These are phyloP conservation scores for Hyaloperonospora brassicae DNA, from an alignment of 352 stramenopile genomes.

Conservation along the genomic window DNA sequence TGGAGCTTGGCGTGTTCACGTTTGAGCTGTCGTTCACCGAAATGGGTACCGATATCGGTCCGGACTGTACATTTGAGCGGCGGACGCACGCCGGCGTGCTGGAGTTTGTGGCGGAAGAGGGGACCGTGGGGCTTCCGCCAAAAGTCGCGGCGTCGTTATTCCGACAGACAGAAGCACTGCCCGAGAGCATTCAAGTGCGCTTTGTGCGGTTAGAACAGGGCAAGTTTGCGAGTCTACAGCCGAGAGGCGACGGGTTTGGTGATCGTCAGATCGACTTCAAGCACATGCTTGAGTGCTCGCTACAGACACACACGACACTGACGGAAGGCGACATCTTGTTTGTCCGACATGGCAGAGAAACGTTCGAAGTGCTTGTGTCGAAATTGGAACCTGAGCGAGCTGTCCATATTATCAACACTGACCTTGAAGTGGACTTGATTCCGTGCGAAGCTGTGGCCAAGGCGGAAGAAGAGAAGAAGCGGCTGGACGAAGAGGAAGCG, in stretches of 20 bases:
- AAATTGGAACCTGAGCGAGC: constrained; percentile 48
- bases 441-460: constrained; percentile 38
- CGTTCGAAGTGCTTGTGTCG: constrained; percentile 63
- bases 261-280: constrained; percentile 79
- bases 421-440: constrained; percentile 75
- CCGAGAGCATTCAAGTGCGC: constrained; percentile 43
- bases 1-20: constrained; percentile 71
- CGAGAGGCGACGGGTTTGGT: constrained; percentile 56
- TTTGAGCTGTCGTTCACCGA: constrained; percentile 57
- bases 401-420: constrained; percentile 70
- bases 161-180: constrained; percentile 12
- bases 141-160: constrained; percentile 73
- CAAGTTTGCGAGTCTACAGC: constrained; percentile 60
- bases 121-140: constrained; percentile 62
- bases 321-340: constrained; percentile 68
- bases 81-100: constrained; percentile 70
- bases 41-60: neutral
- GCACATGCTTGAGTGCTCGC: constrained; percentile 57
- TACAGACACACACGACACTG: constrained; percentile 71
- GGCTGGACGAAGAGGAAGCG: constrained; percentile 30
- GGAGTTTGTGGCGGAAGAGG: constrained; percentile 74
- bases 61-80: constrained; percentile 1
- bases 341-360: constrained; percentile 66
- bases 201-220: constrained; percentile 71
- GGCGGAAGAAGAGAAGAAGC: constrained; percentile 30